These are phyloP conservation scores for Zangia roseola DNA, from an alignment of 768 basidiomycete species.

Conservation along the genomic window DNA sequence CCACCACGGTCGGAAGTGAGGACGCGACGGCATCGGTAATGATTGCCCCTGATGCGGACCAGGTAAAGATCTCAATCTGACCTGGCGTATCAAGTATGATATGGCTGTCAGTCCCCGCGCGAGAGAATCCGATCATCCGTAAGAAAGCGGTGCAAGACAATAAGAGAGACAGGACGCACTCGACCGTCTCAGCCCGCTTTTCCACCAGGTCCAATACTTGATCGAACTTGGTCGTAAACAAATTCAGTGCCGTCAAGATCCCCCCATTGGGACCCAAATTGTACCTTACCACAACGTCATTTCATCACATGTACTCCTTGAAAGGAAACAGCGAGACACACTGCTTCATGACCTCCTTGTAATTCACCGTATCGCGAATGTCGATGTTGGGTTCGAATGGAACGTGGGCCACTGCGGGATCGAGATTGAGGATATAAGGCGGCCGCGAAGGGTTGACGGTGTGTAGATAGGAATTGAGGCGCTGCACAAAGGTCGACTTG, in stretches of 20 bases:
- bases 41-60: slow-evolving; percentile 98
- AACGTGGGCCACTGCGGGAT: slow-evolving; percentile 89
- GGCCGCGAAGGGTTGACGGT: slow-evolving; percentile 58
- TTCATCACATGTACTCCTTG: slow-evolving; percentile 11
- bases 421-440: slow-evolving; percentile 96
- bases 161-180: slow-evolving; percentile 51
- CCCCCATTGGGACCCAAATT: slow-evolving; percentile 98
- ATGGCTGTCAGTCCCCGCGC: slow-evolving; percentile 63
- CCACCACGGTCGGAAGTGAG: slow-evolving; percentile 89
- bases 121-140: too few relatives aligned
- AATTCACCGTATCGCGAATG: slow-evolving; percentile 96
- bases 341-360: slow-evolving; percentile 99
- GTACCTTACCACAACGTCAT: slow-evolving; percentile 57
- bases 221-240: slow-evolving; percentile 99
- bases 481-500: slow-evolving; percentile 96
- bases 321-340: slow-evolving; percentile 51
- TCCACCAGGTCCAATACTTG: slow-evolving; percentile 92
- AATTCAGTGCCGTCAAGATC: slow-evolving; percentile 92
- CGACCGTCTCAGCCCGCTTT: slow-evolving; percentile 82
- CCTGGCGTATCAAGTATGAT: slow-evolving; percentile 96
- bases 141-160: neutral
- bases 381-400: slow-evolving; percentile 98
- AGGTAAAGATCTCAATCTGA: slow-evolving; percentile 99
- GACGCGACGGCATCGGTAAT: slow-evolving; percentile 97
- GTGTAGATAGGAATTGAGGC: slow-evolving; percentile 91